A percentile compares a stretch with the other conserved stretches of the same genome.
These are phyloP conservation scores for Hanseniaspora singularis DNA, from an alignment of 805 yeast species.

Conservation along the genomic window DNA sequence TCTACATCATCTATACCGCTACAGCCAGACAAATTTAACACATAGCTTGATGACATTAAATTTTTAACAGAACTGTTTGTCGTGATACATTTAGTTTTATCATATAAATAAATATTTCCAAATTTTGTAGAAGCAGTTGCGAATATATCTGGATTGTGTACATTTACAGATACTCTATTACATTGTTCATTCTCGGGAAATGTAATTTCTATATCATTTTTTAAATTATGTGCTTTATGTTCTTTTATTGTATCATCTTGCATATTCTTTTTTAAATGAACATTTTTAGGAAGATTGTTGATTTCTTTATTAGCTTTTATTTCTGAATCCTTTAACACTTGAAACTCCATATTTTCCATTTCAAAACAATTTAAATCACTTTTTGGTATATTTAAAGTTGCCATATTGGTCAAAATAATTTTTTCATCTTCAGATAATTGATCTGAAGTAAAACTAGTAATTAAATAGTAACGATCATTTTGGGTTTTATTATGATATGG, in stretches of 20 bases:
- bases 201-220: slow-evolving; percentile 22
- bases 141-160: slow-evolving; percentile 75
- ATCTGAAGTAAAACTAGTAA: slow-evolving; percentile 29
- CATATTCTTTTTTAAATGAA: too few relatives aligned
- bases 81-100: slow-evolving; percentile 68
- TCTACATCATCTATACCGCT: slow-evolving; percentile 26
- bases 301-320: slow-evolving; percentile 20
- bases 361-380: slow-evolving; percentile 30
- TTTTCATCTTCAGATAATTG: slow-evolving; percentile 29
- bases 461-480: slow-evolving; percentile 24
- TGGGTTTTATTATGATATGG: slow-evolving; percentile 33
- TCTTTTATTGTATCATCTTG: slow-evolving; percentile 6
- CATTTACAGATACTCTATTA: slow-evolving; percentile 60
- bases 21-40: slow-evolving; percentile 19
- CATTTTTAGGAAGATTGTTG: not conserved
- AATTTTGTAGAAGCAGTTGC: slow-evolving; percentile 50
- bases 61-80: slow-evolving; percentile 23
- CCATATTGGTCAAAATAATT: slow-evolving; percentile 23
- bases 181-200: slow-evolving; percentile 49
- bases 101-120: slow-evolving; percentile 59
- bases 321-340: slow-evolving; percentile 21
- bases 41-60: slow-evolving; percentile 15
- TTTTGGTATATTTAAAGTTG: slow-evolving; percentile 26
- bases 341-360: slow-evolving; percentile 31
- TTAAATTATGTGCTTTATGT: slow-evolving; percentile 21